Evolutionary conservation across 768 basidiomycete species (phyloP).

Genomic region (Amanita polypyramis): DNA sequence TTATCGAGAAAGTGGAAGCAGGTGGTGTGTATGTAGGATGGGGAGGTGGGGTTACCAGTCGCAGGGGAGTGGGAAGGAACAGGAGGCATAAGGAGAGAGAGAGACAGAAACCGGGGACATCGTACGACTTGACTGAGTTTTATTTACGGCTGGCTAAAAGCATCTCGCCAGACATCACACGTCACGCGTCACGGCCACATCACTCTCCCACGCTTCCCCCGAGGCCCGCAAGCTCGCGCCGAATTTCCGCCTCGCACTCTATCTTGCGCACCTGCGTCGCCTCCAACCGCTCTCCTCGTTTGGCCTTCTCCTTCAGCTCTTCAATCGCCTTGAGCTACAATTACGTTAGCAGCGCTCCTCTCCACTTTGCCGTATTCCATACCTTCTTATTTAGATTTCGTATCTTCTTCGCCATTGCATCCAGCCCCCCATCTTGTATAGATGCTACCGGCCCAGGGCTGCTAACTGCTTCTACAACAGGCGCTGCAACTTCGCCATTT

Average conservation of each 20-base stretch:
- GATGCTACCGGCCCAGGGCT: no score
- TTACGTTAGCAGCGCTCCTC: not conserved
- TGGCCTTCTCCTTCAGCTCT: slow-evolving; percentile 88
- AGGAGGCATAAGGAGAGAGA: slow-evolving; percentile 3
- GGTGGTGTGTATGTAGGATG: slow-evolving; percentile 55
- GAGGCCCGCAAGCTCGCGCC: slow-evolving; percentile 56
- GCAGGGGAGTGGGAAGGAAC: slow-evolving; percentile 4
- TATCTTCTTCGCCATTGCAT: slow-evolving; percentile 84
- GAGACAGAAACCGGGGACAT: not conserved
- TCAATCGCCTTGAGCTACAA: slow-evolving; percentile 93
- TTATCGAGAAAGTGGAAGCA: slow-evolving; percentile 65
- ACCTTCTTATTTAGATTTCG: slow-evolving; percentile 96
- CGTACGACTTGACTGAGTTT: not conserved
- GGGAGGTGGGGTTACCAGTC: slow-evolving; percentile 25
- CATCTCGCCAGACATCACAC: no score
- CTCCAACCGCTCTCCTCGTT: slow-evolving; percentile 85
- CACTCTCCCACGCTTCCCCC: slow-evolving; percentile 11
- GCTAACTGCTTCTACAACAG: slow-evolving; percentile 6
- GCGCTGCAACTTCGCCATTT: slow-evolving; percentile 12
- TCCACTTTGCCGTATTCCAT: slow-evolving; percentile 11
- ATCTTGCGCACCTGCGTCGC: slow-evolving; percentile 97
- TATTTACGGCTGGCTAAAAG: no score
- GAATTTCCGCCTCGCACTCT: slow-evolving; percentile 78
- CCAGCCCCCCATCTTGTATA: slow-evolving; percentile 46
- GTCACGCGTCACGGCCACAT: no score